Conservation (phyloP, 164 flowering plant species). For the Aristolochia contorta region DNA sequence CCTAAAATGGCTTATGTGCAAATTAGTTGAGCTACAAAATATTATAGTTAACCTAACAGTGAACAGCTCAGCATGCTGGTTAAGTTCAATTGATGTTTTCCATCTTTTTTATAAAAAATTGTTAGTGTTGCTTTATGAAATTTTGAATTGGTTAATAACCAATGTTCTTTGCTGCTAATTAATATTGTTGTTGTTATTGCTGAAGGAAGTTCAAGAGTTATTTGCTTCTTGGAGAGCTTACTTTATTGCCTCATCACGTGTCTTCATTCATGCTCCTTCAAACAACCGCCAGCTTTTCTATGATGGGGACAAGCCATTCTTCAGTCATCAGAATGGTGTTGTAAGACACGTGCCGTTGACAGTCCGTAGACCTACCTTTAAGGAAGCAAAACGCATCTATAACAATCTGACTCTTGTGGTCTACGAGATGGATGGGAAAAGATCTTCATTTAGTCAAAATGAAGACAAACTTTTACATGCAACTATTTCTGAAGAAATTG, state of each 20-base stretch:
- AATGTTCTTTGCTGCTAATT: no score
- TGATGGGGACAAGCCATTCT: constrained; percentile 62
- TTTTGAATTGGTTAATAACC: no score
- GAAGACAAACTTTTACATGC: constrained; percentile 12
- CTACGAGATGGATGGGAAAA: constrained; percentile 38
- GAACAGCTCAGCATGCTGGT: no score
- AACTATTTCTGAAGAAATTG: constrained; percentile 1
- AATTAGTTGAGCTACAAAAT: neutral
- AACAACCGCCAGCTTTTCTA: constrained; percentile 63
- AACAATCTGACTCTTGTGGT: constrained; percentile 41
- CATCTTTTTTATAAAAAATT: no score
- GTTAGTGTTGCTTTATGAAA: no score
- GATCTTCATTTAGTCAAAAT: constrained; percentile 8
- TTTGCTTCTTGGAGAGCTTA: constrained; percentile 79
- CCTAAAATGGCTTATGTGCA: neutral
- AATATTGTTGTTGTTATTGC: constrained; percentile 1
- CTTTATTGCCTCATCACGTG: constrained; percentile 60
- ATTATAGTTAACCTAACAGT: neutral
- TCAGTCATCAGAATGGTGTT: constrained; percentile 29
- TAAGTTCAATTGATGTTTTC: no score
- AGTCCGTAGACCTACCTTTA: constrained; percentile 81
- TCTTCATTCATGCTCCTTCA: constrained; percentile 72
- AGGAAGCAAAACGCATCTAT: constrained; percentile 71
- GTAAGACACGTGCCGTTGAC: constrained; percentile 54
- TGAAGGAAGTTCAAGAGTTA: constrained; percentile 73